Evolutionary conservation across 768 basidiomycete genomes (phyloP).

Genomic region (Neoboletus brunneissimus): DNA sequence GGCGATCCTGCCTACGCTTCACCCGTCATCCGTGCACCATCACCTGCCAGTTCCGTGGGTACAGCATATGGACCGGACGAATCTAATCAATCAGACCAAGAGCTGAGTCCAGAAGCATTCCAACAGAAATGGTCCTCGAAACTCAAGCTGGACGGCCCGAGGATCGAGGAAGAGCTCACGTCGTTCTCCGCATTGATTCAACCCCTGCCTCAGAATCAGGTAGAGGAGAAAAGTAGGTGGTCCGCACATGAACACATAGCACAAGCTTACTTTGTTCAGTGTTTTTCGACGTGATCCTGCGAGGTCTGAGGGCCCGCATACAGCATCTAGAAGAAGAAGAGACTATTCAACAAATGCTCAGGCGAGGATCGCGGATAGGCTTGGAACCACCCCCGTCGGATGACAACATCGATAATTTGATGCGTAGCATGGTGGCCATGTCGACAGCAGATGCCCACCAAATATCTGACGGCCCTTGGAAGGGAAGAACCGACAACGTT

Average conservation of each 20-base stretch:
- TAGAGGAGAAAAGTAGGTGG: constrained; percentile 41
- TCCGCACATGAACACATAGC: neutral
- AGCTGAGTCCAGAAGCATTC: constrained; percentile 38
- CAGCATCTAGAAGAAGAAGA: constrained; percentile 45
- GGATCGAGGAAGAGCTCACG: constrained; percentile 37
- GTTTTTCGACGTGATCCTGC: constrained; percentile 38
- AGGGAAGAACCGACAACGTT: constrained; percentile 8
- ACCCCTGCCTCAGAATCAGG: constrained; percentile 27
- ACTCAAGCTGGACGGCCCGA: constrained; percentile 35
- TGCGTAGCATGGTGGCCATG: constrained; percentile 39
- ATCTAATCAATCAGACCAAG: constrained; percentile 40
- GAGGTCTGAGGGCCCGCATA: constrained; percentile 36
- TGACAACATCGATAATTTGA: constrained; percentile 38
- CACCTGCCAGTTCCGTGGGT: constrained; percentile 46
- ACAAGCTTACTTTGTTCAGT: constrained; percentile 24
- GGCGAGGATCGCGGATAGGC: constrained; percentile 36
- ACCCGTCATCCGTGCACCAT: constrained; percentile 44
- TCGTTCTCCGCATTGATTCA: constrained; percentile 34
- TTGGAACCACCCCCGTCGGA: constrained; percentile 36
- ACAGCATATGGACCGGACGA: constrained; percentile 48
- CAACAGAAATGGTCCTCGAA: constrained; percentile 34
- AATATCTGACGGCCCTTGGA: constrained; percentile 34
- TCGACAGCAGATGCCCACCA: constrained; percentile 15
- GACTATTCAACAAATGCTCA: constrained; percentile 38
- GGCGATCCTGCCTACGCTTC: constrained; percentile 42